These are phyloP conservation scores for Solanum paucissectum DNA, from an alignment of 257 asterid species.

Conservation along the genomic window DNA sequence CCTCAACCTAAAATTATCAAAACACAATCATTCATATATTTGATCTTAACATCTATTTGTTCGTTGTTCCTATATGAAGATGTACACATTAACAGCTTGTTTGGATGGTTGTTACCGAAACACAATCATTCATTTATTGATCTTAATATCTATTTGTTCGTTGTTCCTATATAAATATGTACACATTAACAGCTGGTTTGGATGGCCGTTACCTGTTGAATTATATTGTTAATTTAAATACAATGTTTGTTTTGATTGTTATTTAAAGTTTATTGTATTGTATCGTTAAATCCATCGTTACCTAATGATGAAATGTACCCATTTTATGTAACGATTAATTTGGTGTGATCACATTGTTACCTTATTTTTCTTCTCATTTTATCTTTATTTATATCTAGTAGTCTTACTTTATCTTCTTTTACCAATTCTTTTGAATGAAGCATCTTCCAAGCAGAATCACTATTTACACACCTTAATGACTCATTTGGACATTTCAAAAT, in stretches of 20 bases:
- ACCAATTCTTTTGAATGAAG: no score
- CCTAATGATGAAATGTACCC: neutral
- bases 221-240: neutral
- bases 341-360: neutral
- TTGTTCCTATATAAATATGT: neutral
- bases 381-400: neutral
- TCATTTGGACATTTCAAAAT: no score
- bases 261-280: neutral
- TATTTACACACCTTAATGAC: no score
- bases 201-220: neutral
- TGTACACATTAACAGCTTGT: neutral
- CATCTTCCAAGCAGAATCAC: no score
- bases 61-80: neutral
- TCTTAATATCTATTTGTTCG: neutral
- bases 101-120: neutral
- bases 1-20: conserved; percentile 37
- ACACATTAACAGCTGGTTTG: neutral
- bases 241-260: neutral
- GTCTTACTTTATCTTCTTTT: neutral
- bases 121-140: neutral
- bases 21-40: neutral
- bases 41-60: neutral
- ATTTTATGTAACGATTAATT: neutral
- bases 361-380: neutral
- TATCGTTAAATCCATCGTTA: neutral